A percentile compares a stretch with the other conserved stretches of the same genome.
Evolutionary conservation across 306 rosid species (phyloP).

Genomic region (Gastrolobium villosum): DNA sequence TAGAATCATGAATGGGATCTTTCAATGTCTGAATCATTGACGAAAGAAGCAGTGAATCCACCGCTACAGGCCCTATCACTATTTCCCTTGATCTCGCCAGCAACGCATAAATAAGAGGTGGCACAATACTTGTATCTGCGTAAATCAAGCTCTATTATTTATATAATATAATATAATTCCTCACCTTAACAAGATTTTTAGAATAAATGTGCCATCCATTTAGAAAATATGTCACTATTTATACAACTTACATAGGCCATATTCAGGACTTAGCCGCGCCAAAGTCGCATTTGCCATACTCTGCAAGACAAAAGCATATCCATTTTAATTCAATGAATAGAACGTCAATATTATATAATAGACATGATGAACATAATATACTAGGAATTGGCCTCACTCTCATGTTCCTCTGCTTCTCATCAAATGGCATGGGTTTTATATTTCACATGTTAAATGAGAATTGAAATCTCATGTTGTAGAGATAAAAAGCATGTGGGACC

Average conservation of each 20-base stretch:
- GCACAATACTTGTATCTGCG: constrained; percentile 78
- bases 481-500: too few relatives aligned
- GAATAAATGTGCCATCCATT: constrained; percentile 14
- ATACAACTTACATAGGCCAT: constrained; percentile 55
- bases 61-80: constrained; percentile 78
- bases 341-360: not conserved
- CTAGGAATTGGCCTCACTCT: too few relatives aligned
- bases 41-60: constrained; percentile 74
- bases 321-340: not conserved
- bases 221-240: not conserved
- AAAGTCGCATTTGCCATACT: constrained; percentile 57
- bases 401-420: too few relatives aligned
- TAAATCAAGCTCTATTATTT: not conserved
- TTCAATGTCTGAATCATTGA: constrained; percentile 69
- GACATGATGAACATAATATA: not conserved
- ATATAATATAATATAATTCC: constrained; percentile 1
- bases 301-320: constrained; percentile 31
- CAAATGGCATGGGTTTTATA: too few relatives aligned
- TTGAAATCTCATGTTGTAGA: too few relatives aligned
- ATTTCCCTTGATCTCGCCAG: constrained; percentile 76
- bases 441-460: too few relatives aligned
- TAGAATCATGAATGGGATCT: constrained; percentile 60
- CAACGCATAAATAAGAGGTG: constrained; percentile 76
- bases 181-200: not conserved
- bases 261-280: constrained; percentile 54